phyloP scores from a whole-genome alignment of 805 yeast species.

The Yueomyces sp. region DNA sequence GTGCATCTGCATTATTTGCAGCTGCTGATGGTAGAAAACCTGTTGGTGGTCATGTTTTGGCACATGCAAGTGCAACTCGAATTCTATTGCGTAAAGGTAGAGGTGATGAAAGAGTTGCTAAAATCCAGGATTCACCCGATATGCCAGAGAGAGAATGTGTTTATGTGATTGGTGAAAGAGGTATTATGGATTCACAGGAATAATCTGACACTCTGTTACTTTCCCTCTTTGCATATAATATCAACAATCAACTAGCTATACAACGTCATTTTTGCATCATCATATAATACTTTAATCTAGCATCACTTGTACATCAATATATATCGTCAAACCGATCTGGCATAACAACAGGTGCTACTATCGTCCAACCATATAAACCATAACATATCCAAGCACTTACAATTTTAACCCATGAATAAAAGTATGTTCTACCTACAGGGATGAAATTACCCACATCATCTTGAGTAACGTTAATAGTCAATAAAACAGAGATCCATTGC shows the following conservation, averaged over 20 bases:
- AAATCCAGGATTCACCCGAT: conserved; percentile 69
- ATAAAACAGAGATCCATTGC: conserved; percentile 87
- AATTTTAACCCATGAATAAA: conserved; percentile 89
- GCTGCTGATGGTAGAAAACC: conserved; percentile 78
- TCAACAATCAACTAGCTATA: no score
- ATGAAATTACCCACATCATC: conserved; percentile 80
- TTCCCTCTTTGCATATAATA: no score
- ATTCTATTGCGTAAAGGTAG: conserved; percentile 61
- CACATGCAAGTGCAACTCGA: conserved; percentile 72
- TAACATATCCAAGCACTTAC: conserved; percentile 88
- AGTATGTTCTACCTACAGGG: conserved; percentile 95
- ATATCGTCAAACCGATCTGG: conserved; percentile 67
- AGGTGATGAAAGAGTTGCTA: conserved; percentile 71
- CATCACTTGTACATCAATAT: conserved; percentile 5
- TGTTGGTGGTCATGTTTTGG: conserved; percentile 72
- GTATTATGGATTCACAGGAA: conserved; percentile 39
- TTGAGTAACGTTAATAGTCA: conserved; percentile 81
- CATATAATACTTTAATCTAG: no score
- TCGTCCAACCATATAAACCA: conserved; percentile 75
- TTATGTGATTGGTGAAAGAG: conserved; percentile 56
- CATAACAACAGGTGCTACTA: conserved; percentile 78
- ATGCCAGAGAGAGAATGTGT: conserved; percentile 73
- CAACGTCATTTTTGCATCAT: no score
- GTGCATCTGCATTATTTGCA: conserved; percentile 66
- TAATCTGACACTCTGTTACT: conserved; percentile 1